Evolutionary conservation across 129 eudicot genomes (phyloP).

Genomic region (Oenanthe sinensis): DNA sequence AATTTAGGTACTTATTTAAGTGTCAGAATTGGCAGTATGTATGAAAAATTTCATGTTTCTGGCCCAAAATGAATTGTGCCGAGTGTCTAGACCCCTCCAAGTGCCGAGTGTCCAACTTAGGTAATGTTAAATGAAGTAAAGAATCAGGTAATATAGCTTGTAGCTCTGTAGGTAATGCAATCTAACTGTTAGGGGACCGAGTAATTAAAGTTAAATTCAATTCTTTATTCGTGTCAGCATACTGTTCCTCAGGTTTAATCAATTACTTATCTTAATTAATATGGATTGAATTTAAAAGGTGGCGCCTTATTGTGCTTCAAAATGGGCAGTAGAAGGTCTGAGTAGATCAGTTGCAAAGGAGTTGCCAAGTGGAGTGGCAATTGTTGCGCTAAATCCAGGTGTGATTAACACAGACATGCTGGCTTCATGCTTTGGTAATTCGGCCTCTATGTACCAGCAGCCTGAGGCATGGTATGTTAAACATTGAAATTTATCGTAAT

Average conservation of each 20-base stretch:
- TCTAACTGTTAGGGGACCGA: background rate
- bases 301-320: conserved; percentile 97
- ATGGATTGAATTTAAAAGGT: conserved; percentile 35
- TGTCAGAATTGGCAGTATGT: too few species aligned
- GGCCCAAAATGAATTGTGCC: background rate
- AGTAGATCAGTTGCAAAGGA: conserved; percentile 85
- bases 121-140: background rate
- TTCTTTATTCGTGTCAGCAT: background rate
- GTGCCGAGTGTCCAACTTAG: background rate
- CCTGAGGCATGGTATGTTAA: conserved; percentile 75
- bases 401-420: conserved; percentile 94
- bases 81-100: background rate
- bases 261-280: background rate
- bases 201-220: background rate
- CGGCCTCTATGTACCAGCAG: conserved; percentile 60
- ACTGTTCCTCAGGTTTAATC: background rate
- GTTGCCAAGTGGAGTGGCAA: conserved; percentile 80
- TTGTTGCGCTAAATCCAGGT: conserved; percentile 86
- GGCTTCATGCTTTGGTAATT: conserved; percentile 81
- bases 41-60: background rate
- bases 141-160: background rate
- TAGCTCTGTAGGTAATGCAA: background rate
- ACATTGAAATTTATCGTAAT: background rate
- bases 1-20: background rate
- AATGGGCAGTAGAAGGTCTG: conserved; percentile 96